Base-by-base conservation (phyloP, 306 rosid genomes). In the Quercus gilva region DNA sequence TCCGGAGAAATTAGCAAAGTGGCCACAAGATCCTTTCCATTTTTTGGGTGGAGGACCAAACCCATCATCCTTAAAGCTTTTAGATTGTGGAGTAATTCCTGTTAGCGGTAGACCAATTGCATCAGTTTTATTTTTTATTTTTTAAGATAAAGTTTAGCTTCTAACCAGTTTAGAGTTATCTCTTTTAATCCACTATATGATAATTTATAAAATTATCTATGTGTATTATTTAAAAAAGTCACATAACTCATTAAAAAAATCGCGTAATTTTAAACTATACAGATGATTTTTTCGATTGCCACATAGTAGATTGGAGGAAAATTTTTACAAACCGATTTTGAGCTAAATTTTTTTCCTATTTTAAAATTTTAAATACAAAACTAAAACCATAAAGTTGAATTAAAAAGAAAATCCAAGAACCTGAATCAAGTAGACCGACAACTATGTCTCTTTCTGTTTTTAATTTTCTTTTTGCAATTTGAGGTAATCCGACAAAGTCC, bases 1-100 rank as follows among this genome's bases (percentile, higher is more conserved):
- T 85, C 95, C 97, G 2, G 94, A 87, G 87, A 95, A 94, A 86
- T 94, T 92, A 55, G 94, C 90, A 79, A 53, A 87, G 20, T 49
- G 82, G 23, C 41, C 81, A 85, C 99, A 92, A 19, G 79, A 81
- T 87, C 99, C 99, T 79, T 90, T 92, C 98, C 99, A 95, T 85
- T 89, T 92, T 67, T 80, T 61, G 0, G 99, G 99, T 63, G 94
- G 95, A 84, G 92, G 94, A 60, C 92, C 96, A 71, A 89, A 82
- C 20, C 96, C 97, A 15, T 84, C 73, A 25, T 88, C 99, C 57
- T 86, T 90, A 84, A 94, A 94, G 87, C 99, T 94, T 14, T 85
- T 89, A 18, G 97, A 88, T 71, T 86, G 82, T 2, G 98, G 99
- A 67, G 98, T 90, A 45, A 89, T 79, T 74, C 99, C 98, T 95